These are phyloP conservation scores for Pythium rhizo-oryzae DNA, from an alignment of 352 stramenopile genomes.

Conservation along the genomic window DNA sequence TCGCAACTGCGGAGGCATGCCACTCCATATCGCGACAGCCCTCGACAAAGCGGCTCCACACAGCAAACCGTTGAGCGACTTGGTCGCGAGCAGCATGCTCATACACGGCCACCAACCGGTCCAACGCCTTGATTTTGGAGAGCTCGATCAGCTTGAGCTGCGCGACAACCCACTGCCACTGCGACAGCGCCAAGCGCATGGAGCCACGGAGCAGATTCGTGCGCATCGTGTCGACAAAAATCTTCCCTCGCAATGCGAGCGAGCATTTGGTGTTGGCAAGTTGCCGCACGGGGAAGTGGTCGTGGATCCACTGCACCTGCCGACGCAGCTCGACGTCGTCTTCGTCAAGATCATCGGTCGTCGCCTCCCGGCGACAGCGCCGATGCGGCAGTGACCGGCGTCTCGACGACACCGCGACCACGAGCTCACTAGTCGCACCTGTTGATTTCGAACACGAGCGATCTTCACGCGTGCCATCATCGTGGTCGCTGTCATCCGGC, in stretches of 20 bases:
- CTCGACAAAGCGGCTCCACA: slow-evolving; percentile 10
- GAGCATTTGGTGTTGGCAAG: slow-evolving; percentile 52
- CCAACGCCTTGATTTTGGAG: slow-evolving; percentile 7
- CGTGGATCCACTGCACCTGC: slow-evolving; percentile 69
- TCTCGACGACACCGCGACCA: too few relatives aligned
- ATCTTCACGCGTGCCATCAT: not conserved
- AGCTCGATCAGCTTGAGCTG: slow-evolving; percentile 30
- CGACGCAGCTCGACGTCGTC: slow-evolving; percentile 24
- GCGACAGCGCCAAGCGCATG: slow-evolving; percentile 28
- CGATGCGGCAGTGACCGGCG: not conserved
- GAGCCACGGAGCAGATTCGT: slow-evolving; percentile 32
- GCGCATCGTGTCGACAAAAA: slow-evolving; percentile 42
- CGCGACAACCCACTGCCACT: slow-evolving; percentile 39
- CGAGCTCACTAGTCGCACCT: not conserved
- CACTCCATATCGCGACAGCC: slow-evolving; percentile 14
- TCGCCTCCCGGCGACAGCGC: not conserved
- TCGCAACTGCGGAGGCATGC: slow-evolving; percentile 8
- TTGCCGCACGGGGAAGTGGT: slow-evolving; percentile 55
- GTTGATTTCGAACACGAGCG: not conserved
- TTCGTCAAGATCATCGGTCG: not conserved
- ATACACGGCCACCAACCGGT: slow-evolving; percentile 14
- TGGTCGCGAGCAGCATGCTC: not conserved
- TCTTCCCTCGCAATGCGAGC: slow-evolving; percentile 35
- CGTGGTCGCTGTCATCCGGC: not conserved
- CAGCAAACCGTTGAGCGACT: slow-evolving; percentile 13